phyloP scores from a whole-genome alignment of 1,284 basidiomycete species.

The Austroboletus novae-zelandiae region DNA sequence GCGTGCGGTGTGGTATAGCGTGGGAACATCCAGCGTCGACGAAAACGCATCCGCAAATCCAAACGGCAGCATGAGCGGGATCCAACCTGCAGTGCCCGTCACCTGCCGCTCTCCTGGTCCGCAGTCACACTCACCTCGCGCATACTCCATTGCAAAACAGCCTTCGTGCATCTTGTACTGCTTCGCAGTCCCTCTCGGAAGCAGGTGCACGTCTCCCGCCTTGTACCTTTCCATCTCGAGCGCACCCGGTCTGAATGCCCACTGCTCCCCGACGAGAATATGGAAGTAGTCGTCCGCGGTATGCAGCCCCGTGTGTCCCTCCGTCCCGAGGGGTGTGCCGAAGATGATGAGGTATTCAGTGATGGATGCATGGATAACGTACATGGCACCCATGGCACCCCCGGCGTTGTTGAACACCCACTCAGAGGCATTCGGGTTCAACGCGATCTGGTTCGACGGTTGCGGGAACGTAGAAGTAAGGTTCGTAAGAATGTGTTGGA shows the following conservation, averaged over 20 bases:
- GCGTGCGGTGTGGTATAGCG: slow-evolving; percentile 76
- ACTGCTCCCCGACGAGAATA: slow-evolving; percentile 91
- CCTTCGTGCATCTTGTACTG: slow-evolving; percentile 98
- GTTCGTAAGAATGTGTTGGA: slow-evolving; percentile 74
- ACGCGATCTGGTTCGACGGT: slow-evolving; percentile 40
- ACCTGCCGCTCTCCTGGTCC: slow-evolving; percentile 18
- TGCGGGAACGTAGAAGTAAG: slow-evolving; percentile 67
- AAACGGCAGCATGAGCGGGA: slow-evolving; percentile 90
- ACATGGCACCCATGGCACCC: slow-evolving; percentile 99
- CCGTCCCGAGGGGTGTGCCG: slow-evolving; percentile 93
- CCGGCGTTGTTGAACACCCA: slow-evolving; percentile 99
- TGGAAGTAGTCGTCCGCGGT: slow-evolving; percentile 98
- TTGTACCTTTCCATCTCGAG: slow-evolving; percentile 83
- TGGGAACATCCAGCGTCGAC: slow-evolving; percentile 87
- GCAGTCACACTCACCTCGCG: slow-evolving; percentile 58
- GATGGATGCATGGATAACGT: slow-evolving; percentile 91
- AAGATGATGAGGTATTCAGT: slow-evolving; percentile 96
- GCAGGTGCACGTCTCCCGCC: slow-evolving; percentile 81
- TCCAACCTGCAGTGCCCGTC: slow-evolving; percentile 63
- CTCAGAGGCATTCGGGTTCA: slow-evolving; percentile 70
- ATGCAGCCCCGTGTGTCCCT: slow-evolving; percentile 93
- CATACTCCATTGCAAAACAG: slow-evolving; percentile 95
- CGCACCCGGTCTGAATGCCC: slow-evolving; percentile 82
- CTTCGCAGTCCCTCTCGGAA: slow-evolving; percentile 82
- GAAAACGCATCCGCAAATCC: slow-evolving; percentile 84